phyloP scores from a whole-genome alignment of 2,329 filamentous ascomycete genomes.

The Paecilomyces niveus region DNA sequence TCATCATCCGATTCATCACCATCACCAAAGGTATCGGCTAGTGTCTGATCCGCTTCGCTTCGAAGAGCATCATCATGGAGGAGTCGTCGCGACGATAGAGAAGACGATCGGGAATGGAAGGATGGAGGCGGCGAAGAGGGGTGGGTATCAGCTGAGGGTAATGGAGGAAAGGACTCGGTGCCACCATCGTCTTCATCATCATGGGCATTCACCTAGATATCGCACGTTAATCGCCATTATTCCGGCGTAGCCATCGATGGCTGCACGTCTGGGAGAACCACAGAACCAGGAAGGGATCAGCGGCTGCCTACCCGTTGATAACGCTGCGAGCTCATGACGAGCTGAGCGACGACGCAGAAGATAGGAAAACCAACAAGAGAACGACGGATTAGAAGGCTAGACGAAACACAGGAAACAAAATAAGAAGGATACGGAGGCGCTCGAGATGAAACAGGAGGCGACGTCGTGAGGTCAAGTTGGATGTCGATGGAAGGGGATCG shows the following conservation, averaged over 20 bases:
- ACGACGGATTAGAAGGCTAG: not conserved
- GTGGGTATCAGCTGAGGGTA: slow-evolving; percentile 19
- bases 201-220: slow-evolving; percentile 35
- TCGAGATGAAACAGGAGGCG: not conserved
- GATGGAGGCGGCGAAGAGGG: slow-evolving; percentile 57
- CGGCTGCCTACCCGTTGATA: slow-evolving; percentile 39
- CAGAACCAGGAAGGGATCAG: slow-evolving; percentile 7
- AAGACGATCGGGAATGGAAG: slow-evolving; percentile 78
- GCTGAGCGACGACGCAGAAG: slow-evolving; percentile 21
- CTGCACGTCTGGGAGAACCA: not conserved
- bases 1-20: slow-evolving; percentile 65
- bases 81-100: slow-evolving; percentile 48
- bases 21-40: slow-evolving; percentile 88
- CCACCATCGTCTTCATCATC: slow-evolving; percentile 33
- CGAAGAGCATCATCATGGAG: slow-evolving; percentile 46
- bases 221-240: not conserved
- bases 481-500: not conserved
- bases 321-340: slow-evolving; percentile 43
- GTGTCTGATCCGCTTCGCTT: slow-evolving; percentile 63
- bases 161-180: slow-evolving; percentile 23
- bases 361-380: slow-evolving; percentile 5
- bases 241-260: not conserved
- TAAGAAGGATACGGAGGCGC: slow-evolving; percentile 3
- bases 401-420: slow-evolving; percentile 3
- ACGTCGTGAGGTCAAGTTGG: not conserved